Conservation (phyloP, 164 flowering plant species). For the Pachysandra terminalis region DNA sequence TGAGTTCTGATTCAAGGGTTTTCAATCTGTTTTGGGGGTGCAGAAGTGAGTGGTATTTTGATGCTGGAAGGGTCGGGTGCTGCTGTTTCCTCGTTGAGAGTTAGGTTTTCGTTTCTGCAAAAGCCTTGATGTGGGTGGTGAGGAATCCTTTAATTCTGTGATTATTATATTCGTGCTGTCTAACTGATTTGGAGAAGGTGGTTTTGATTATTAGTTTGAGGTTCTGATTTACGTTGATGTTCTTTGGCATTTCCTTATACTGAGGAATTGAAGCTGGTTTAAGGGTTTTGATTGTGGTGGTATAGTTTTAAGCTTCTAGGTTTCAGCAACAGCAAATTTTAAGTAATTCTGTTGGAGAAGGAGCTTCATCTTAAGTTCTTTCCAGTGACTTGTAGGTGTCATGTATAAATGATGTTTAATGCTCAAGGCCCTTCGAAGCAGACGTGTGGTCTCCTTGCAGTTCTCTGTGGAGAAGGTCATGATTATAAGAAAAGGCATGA, state of each 20-base stretch:
- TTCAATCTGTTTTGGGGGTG: conserved; percentile 1
- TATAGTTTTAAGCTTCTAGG: neutral
- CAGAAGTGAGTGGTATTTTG: neutral
- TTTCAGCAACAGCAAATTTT: neutral
- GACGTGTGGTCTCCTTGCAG: conserved; percentile 61
- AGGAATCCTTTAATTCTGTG: neutral
- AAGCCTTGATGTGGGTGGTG: neutral
- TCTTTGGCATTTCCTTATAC: conserved; percentile 1
- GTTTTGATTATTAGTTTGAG: conserved; percentile 7
- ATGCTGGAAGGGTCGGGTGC: neutral
- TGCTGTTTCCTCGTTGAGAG: neutral
- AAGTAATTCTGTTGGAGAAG: neutral
- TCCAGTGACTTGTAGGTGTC: neutral
- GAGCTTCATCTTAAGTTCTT: neutral
- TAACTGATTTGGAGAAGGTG: neutral
- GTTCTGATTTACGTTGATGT: neutral
- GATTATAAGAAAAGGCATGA: conserved; percentile 31
- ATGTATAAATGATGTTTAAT: conserved; percentile 46
- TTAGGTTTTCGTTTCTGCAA: conserved; percentile 1
- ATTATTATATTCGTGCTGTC: too few relatives aligned
- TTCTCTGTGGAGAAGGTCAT: conserved; percentile 33
- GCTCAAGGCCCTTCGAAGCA: conserved; percentile 53
- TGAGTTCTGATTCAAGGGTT: conserved; percentile 7
- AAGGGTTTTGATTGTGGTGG: neutral
- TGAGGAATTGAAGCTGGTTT: conserved; percentile 7